phyloP scores from a whole-genome alignment of 2,329 filamentous ascomycete genomes.

The Pyricularia sp. region DNA sequence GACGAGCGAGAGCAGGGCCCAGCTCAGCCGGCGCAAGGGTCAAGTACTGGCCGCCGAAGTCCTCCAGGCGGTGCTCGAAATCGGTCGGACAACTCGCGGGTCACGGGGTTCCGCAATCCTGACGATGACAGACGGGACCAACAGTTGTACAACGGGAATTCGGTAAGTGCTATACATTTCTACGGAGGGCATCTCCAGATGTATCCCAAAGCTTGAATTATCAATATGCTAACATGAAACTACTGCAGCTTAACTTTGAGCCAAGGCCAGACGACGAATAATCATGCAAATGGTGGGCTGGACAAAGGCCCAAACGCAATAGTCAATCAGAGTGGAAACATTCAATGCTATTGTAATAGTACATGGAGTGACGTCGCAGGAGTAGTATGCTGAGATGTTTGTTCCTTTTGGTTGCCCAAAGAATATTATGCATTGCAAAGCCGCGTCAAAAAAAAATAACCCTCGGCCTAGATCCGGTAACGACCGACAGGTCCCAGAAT shows the following conservation, averaged over 20 bases:
- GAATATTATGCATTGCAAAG: background rate
- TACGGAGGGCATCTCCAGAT: background rate
- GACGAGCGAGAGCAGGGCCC: background rate
- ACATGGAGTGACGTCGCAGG: background rate
- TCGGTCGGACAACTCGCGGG: conserved; percentile 10
- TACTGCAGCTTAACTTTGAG: conserved; percentile 55
- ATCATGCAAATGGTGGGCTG: background rate
- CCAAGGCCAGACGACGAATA: conserved; percentile 49
- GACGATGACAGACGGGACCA: conserved; percentile 46
- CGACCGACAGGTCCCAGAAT: background rate
- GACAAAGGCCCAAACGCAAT: background rate
- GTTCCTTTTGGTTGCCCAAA: background rate
- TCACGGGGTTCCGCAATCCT: conserved; percentile 43
- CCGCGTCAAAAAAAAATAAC: background rate
- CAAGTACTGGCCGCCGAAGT: conserved; percentile 3
- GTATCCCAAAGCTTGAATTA: background rate
- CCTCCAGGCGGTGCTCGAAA: background rate
- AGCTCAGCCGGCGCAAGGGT: conserved; percentile 12
- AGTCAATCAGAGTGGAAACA: conserved; percentile 1
- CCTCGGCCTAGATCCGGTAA: background rate
- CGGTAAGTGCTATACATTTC: conserved; percentile 42
- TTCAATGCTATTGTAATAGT: conserved; percentile 5
- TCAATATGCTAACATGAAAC: conserved; percentile 6
- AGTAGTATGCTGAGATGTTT: background rate
- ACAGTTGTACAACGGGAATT: conserved; percentile 88